Base-by-base conservation (phyloP, 371 early-diverging fungal genomes). In the Choanephora cucurbitarum region DNA sequence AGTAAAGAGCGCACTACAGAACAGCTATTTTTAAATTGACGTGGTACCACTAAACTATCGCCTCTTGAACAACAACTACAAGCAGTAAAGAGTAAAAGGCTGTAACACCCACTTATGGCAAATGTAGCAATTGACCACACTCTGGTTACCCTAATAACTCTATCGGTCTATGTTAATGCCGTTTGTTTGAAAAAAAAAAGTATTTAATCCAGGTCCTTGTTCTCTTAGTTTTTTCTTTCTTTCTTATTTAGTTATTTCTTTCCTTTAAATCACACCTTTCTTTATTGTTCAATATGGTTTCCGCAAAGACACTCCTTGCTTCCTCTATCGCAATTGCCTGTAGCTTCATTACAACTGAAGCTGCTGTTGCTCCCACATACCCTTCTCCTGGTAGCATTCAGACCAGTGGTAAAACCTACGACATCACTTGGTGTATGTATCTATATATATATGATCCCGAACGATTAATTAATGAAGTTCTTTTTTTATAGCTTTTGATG, bases 371-470 rank as follows among this genome's bases (percentile, higher is more conserved):
- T n/a, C 79, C 79, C 22, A 60, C 66, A n/a, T 62, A 64, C 46
- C 79, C 79, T 46, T 65, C 55, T n/a, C 79, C 79, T 23, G 75
- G 73, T 18, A 66, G 70, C 7, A 59, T 75, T 39, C 72, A 75
- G 68, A 66, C 46, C 31, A 65, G 45, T 32, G 75, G 75, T 10
- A 55, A 73, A 56, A 34, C 62, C 13, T 65, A 64, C 49, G 66
- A 68, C 18, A 75, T 79, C 31, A 62, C 57, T 21, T 79, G 79
- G 79, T 60, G 77, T 73, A 73, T 60, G 57, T 52, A 37, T 34
- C n/a, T n/a, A n/a, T n/a, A n/a, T n/a, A n/a, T n/a, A n/a, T n/a
- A n/a, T n/a, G n/a, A n/a, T n/a, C n/a, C n/a, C n/a, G n/a, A n/a
- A n/a, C n/a, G n/a, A n/a, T n/a, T n/a, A n/a, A n/a, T n/a, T n/a